Base-by-base conservation (phyloP, 2,329 filamentous ascomycete species). In the Aureobasidium sp. region DNA sequence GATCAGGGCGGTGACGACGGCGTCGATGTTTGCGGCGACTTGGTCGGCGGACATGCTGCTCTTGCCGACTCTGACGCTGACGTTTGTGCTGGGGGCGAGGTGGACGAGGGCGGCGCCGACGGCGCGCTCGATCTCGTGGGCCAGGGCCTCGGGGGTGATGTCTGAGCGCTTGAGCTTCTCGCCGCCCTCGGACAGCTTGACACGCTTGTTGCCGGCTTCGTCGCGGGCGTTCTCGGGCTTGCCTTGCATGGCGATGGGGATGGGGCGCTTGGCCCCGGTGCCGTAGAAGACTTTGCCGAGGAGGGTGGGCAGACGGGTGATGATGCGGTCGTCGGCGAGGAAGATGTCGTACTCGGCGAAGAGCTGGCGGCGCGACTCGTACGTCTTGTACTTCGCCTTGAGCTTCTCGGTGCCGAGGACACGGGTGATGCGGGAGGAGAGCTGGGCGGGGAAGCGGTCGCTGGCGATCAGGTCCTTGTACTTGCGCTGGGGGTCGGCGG, bases 201-300 rank as follows among this genome's bases (percentile, higher is more conserved):
- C 72, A 17, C 73, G 74, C 74, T 79, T 79, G 20, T 74, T 75
- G 31, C 80, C 82, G 70, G 78, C 83, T 78, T 85, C 88, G 41
- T 75, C 71, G 17, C 69, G 63, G 39, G 52, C 60, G 60, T 63
- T 71, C 56, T 73, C 67, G 41, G 69, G 64, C 65, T 81, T 80
- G 72, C 85, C 81, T 65, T 86, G 82, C 65, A 97, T 82, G 47
- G 82, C 80, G 41, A 97, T 84, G 29, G 94, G 92, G 63, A 99
- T 86, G 11, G 94, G 94, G 42, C 93, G 84, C 82, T 97, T 97
- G 66, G 78, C 77, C 17, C 87, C 90, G 62, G 79, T 82, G 79
- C 91, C 88, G 83, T 94, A 97, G 75, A 99, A 97, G 1, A 88
- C 88, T 79, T 96, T 97, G 69, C 93, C 94, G 14, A 99, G 85